Evolutionary conservation across 768 basidiomycete species (phyloP), one percentile per base, ranked within the genome.

Genomic region (Podaxis sp.): DNA sequence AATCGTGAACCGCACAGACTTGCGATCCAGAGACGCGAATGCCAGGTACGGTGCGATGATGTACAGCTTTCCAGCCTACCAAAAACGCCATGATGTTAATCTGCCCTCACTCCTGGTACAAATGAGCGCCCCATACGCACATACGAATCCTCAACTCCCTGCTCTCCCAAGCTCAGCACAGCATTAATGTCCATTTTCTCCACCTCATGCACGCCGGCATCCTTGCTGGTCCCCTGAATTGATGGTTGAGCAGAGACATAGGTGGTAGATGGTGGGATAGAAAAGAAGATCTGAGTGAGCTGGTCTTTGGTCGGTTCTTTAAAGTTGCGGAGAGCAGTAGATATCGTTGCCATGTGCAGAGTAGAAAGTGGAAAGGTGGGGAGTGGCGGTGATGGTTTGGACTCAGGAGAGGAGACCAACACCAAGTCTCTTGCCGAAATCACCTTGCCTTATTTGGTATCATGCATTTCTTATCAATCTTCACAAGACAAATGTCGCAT

Each of bases 301-400:
- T 96, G 89, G 60, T 96, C 95, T 76, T 88, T 94, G 6, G 90
- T 89, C 51, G 93, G 93, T 75, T 96, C 95, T 80, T 91, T 93
- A 83, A 95, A 95, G 71, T 91, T 85, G 60, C 95, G 87, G 50
- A 97, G 85, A 66, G 95, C 91, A 24, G 91, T 91, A 53, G 90
- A 91, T 71, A 94, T 94, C 56, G 87, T 90, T 41, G 90, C 80
- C 92, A 93, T 93, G 51, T 12, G 30, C 11, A 11, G 57, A 4
- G 22, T 38, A 11, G 24, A 7, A 41, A 10, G 33, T 33, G 30
- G 30, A 1, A 33, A 8, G 30, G 30, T 33, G 33, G 33, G 33
- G 10, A 33, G 33, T 33, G 33, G 33, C 33, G 33, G 33, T 33
- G 33, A 33, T 33, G 33, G 33, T 33, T 10, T n/a, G n/a, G n/a